Base-by-base conservation (phyloP, 495 filamentous ascomycete genomes). In the Daldinia bambusicola region DNA sequence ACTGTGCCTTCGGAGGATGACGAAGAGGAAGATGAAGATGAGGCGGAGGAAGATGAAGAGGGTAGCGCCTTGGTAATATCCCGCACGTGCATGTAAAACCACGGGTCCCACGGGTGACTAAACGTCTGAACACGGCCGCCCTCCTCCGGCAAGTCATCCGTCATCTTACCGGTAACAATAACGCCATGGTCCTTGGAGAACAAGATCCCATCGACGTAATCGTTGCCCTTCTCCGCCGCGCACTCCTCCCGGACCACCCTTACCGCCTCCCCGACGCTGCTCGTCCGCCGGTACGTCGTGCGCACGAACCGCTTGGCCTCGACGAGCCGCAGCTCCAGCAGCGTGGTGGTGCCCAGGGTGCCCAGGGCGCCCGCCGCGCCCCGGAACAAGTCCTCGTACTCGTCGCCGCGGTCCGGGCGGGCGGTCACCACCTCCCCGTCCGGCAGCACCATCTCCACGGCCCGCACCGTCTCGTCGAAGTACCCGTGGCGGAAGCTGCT, bases 381-480 rank as follows among this genome's bases (percentile, higher is more conserved):
- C 4, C 74, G 59, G 66, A 90, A 89, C 1, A 90, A 72, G 58
- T 89, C 86, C 1, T 74, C 63, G n/a, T 76, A 67, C 56, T 83
- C 76, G 41, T 77, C 72, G 0, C 69, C 65, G 7, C 57, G 52
- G 9, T 66, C 70, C 6, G 70, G 72, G 20, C 58, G 57, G 41
- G 72, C 75, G 30, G 73, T 55, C 13, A 87, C 80, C 3, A 89
- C 77, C 51, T 85, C 78, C 38, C 88, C 88, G 53, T 84, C 79
- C 4, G 83, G 84, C 2, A 89, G 79, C 6, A 90, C 84, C 75
- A 89, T 86, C 81, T 90, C 88, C n/a, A 89, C 83, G 52, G 73
- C 78, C 30, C 79, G 75, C 13, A 90, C 80, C 7, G 80, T 87
- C 34, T 81, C 68, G 45, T 90, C 83, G 61, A 90, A 90, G 70